Evolutionary conservation across 805 yeast genomes (phyloP).

Genomic region (Starmerella roubikii): DNA sequence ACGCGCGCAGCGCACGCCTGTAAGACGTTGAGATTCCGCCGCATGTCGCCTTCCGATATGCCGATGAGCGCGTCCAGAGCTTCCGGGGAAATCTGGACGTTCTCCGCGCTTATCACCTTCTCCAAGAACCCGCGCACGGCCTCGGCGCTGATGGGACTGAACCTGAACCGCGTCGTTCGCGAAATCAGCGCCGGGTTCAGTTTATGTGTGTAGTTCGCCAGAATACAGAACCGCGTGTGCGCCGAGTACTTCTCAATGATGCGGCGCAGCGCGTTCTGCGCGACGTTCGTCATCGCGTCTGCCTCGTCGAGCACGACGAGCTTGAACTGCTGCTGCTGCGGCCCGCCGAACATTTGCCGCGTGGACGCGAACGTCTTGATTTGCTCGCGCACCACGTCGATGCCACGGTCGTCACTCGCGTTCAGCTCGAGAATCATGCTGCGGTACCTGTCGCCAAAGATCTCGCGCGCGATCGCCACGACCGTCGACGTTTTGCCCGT

Average conservation of each 20-base stretch:
- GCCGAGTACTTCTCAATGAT: constrained; percentile 88
- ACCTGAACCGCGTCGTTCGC: constrained; percentile 89
- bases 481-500: constrained; percentile 87
- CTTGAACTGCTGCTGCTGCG: constrained; percentile 55
- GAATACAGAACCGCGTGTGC: constrained; percentile 86
- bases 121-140: constrained; percentile 59
- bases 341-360: constrained; percentile 60
- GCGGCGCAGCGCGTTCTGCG: constrained; percentile 88
- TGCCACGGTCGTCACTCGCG: constrained; percentile 97
- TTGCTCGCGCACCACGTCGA: constrained; percentile 92
- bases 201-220: constrained; percentile 93
- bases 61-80: constrained; percentile 56
- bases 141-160: constrained; percentile 58
- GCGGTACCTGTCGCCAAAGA: constrained; percentile 67
- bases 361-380: constrained; percentile 94
- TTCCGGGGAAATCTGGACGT: constrained; percentile 39
- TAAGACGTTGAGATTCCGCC: constrained; percentile 80
- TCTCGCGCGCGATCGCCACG: constrained; percentile 75
- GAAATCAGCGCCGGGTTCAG: constrained; percentile 88
- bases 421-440: constrained; percentile 91
- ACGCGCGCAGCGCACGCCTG: constrained; percentile 85
- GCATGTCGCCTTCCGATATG: constrained; percentile 90
- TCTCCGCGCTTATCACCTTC: constrained; percentile 56
- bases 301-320: constrained; percentile 91
- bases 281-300: constrained; percentile 94